Evolutionary conservation across 305 asterid species (phyloP).

Genomic region (Stenogyne calaminthoides): DNA sequence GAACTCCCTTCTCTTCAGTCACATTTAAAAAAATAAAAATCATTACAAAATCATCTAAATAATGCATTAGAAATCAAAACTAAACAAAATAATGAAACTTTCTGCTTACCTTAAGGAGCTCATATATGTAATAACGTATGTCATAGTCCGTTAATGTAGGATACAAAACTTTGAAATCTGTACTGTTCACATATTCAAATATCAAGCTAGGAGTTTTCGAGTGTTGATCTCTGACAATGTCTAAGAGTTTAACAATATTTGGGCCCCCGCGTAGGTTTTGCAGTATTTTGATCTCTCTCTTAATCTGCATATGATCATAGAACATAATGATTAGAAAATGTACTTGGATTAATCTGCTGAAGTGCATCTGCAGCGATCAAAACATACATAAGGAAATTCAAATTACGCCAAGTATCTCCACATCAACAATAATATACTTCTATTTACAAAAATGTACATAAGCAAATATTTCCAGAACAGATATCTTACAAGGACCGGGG

Average conservation of each 20-base stretch:
- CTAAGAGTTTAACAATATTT: conserved; percentile 78
- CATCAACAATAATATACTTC: neutral
- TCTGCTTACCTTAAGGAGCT: conserved; percentile 62
- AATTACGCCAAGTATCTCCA: neutral
- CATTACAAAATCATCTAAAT: no score
- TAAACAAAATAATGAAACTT: neutral
- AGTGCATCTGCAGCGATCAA: neutral
- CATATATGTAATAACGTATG: conserved; percentile 68
- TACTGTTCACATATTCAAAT: conserved; percentile 73
- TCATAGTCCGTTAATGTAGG: conserved; percentile 72
- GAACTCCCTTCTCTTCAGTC: neutral
- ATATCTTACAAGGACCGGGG: neutral
- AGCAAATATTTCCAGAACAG: neutral
- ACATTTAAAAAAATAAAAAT: neutral
- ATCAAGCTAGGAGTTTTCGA: conserved; percentile 81
- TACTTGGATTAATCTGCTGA: neutral
- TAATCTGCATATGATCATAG: conserved; percentile 52
- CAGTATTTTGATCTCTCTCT: conserved; percentile 80
- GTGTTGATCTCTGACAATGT: conserved; percentile 77
- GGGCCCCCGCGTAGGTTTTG: conserved; percentile 87
- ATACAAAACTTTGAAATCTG: conserved; percentile 75
- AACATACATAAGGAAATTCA: neutral
- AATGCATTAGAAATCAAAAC: neutral
- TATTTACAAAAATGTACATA: neutral
- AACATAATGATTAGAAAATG: neutral